phyloP scores from a whole-genome alignment of 2,329 filamentous ascomycete genomes.

The Nectriaceae sp. region DNA sequence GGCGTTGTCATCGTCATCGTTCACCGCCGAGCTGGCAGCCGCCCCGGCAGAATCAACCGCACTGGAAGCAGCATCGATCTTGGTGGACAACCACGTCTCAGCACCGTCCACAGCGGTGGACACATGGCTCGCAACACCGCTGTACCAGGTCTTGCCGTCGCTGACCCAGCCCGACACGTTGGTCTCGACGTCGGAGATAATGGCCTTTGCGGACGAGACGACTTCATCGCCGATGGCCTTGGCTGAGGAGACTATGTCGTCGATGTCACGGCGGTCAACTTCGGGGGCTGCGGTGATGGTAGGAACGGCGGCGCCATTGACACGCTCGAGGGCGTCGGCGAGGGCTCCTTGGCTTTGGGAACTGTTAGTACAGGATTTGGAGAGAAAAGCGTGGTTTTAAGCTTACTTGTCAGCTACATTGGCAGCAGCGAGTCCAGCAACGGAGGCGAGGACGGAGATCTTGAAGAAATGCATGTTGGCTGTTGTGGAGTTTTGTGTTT shows the following conservation, averaged over 20 bases:
- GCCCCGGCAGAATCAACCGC: background rate
- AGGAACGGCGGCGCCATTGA: conserved; percentile 5
- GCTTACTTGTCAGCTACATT: background rate
- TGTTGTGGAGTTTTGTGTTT: background rate
- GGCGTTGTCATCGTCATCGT: conserved; percentile 15
- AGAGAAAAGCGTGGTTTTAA: background rate
- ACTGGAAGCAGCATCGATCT: conserved; percentile 2
- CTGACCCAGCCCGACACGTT: conserved; percentile 3
- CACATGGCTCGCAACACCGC: conserved; percentile 1
- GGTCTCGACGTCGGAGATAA: conserved; percentile 3
- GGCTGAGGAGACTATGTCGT: conserved; percentile 15
- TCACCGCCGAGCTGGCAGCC: conserved; percentile 7
- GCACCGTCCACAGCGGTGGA: background rate
- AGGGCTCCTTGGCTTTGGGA: background rate
- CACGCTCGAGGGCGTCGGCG: conserved; percentile 1
- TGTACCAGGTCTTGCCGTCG: conserved; percentile 6
- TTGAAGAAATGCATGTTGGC: conserved; percentile 27
- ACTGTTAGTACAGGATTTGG: conserved; percentile 4
- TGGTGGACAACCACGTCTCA: conserved; percentile 10
- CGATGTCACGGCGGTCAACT: conserved; percentile 16
- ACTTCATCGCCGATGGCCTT: conserved; percentile 1
- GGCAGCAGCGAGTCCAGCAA: conserved; percentile 23
- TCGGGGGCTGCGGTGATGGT: conserved; percentile 16
- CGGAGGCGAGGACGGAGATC: conserved; percentile 19
- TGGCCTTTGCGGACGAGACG: background rate